Evolutionary conservation across 179 eudicot genomes (phyloP).

Genomic region (Vitellaria paradoxa): DNA sequence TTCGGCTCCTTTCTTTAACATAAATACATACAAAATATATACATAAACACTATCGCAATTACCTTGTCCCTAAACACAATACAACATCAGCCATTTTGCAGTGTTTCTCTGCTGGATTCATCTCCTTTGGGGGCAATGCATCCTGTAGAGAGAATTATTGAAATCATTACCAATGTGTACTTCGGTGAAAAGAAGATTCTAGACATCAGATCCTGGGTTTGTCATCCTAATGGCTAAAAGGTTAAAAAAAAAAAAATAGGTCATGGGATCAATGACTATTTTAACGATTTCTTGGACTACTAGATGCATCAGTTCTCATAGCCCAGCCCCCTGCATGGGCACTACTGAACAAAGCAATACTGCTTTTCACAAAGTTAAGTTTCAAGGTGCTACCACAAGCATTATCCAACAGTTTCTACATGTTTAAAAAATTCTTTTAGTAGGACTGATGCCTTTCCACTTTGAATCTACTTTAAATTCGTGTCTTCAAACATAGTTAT

Average conservation of each 20-base stretch:
- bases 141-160: slow-evolving; percentile 46
- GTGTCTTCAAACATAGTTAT: neutral
- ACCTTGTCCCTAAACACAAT: slow-evolving; percentile 97
- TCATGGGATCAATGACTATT: neutral
- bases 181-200: neutral
- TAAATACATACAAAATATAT: too few species aligned
- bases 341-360: neutral
- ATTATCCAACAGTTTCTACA: neutral
- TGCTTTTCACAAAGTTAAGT: neutral
- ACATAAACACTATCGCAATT: neutral
- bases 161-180: neutral
- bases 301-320: neutral
- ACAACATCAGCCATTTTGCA: slow-evolving; percentile 94
- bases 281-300: neutral
- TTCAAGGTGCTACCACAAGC: neutral
- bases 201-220: neutral
- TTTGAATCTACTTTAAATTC: neutral
- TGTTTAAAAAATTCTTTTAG: neutral
- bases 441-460: neutral
- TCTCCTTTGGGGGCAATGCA: slow-evolving; percentile 87
- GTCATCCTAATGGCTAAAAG: neutral
- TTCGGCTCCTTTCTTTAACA: neutral
- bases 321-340: neutral
- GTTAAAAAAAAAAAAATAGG: neutral
- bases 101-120: slow-evolving; percentile 83